Evolutionary conservation across 768 basidiomycete genomes (phyloP).

Genomic region (Ramaria rubella): DNA sequence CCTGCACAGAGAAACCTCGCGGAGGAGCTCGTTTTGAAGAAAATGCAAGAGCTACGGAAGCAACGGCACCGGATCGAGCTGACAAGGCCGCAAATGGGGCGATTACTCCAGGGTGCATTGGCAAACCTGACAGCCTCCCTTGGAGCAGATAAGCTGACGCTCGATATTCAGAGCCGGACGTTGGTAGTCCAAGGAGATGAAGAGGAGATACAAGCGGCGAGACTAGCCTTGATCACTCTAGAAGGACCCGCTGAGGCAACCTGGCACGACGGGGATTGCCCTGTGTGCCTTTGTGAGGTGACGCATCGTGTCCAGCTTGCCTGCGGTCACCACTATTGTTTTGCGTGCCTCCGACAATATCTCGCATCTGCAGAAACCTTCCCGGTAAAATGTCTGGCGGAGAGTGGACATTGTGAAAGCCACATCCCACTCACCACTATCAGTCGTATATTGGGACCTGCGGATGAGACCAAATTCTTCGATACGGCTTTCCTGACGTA

Average conservation of each 20-base stretch:
- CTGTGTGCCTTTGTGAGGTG: slow-evolving; percentile 61
- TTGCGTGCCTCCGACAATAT: slow-evolving; percentile 52
- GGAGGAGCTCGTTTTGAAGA: slow-evolving; percentile 40
- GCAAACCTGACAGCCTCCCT: slow-evolving; percentile 39
- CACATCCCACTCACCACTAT: slow-evolving; percentile 51
- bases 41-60: slow-evolving; percentile 38
- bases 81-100: slow-evolving; percentile 36
- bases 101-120: slow-evolving; percentile 44
- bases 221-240: slow-evolving; percentile 1
- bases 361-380: slow-evolving; percentile 52
- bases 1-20: slow-evolving; percentile 34
- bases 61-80: slow-evolving; percentile 42
- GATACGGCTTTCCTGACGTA: slow-evolving; percentile 57
- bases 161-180: slow-evolving; percentile 38
- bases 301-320: slow-evolving; percentile 44
- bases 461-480: slow-evolving; percentile 49
- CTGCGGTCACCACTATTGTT: slow-evolving; percentile 69
- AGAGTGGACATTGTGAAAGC: slow-evolving; percentile 46
- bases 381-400: slow-evolving; percentile 67
- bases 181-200: slow-evolving; percentile 55
- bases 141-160: slow-evolving; percentile 49
- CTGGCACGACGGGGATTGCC: slow-evolving; percentile 36
- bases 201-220: slow-evolving; percentile 35
- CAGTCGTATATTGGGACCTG: slow-evolving; percentile 40
- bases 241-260: slow-evolving; percentile 6